phyloP scores from a whole-genome alignment of 768 basidiomycete species.

The Paxillus ammoniavirescens region DNA sequence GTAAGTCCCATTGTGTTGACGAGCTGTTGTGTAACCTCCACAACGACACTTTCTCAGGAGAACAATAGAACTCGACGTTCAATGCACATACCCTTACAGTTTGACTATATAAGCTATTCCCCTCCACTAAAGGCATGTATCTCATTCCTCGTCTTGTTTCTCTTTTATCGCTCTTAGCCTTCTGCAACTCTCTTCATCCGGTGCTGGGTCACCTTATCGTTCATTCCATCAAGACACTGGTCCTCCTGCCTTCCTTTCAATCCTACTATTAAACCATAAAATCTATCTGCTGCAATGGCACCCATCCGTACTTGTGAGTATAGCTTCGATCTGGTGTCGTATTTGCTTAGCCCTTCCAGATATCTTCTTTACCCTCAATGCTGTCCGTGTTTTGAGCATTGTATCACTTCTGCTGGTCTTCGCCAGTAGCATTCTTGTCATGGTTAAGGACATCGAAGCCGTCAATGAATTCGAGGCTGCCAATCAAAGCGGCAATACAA shows the following conservation, averaged over 20 bases:
- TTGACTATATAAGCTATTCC: slow-evolving; percentile 22
- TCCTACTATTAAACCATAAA: background rate
- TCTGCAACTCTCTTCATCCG: slow-evolving; percentile 15
- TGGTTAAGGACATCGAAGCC: slow-evolving; percentile 72
- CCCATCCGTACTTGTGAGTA: slow-evolving; percentile 46
- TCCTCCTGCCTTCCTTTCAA: slow-evolving; percentile 2
- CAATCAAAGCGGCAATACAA: slow-evolving; percentile 30
- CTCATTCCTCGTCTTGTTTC: slow-evolving; percentile 6
- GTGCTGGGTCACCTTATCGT: slow-evolving; percentile 33
- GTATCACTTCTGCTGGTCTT: slow-evolving; percentile 79
- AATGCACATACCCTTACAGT: slow-evolving; percentile 8
- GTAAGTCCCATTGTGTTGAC: slow-evolving; percentile 8
- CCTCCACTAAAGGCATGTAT: background rate
- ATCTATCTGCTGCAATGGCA: slow-evolving; percentile 18
- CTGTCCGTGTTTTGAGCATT: slow-evolving; percentile 74
- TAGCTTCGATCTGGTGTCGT: background rate
- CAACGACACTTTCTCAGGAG: slow-evolving; percentile 11
- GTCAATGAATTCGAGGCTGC: slow-evolving; percentile 62
- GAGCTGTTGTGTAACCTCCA: background rate
- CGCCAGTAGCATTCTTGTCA: slow-evolving; percentile 70
- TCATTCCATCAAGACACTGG: slow-evolving; percentile 17
- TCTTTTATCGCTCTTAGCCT: slow-evolving; percentile 3
- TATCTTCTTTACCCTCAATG: slow-evolving; percentile 77
- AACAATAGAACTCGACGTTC: slow-evolving; percentile 28
- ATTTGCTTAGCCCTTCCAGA: slow-evolving; percentile 32